These are phyloP conservation scores for Verticillium dahliae DNA, from an alignment of 2,329 filamentous ascomycete species.

Conservation along the genomic window DNA sequence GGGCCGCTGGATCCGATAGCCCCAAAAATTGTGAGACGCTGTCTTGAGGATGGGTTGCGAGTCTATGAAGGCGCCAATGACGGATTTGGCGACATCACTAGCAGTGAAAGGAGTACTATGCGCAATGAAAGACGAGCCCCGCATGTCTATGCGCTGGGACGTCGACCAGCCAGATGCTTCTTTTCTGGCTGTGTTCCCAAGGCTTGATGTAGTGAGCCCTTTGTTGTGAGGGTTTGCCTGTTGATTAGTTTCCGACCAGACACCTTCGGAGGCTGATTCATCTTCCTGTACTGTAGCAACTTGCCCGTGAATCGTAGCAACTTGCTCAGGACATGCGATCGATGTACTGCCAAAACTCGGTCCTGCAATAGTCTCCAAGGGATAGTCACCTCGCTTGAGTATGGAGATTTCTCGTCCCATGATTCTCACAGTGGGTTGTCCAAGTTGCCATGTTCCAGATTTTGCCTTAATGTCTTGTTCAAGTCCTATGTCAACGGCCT, in stretches of 20 bases:
- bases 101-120: conserved; percentile 36
- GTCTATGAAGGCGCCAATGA: conserved; percentile 41
- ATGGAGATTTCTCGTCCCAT: conserved; percentile 70
- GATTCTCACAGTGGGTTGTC: conserved; percentile 66
- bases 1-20: conserved; percentile 27
- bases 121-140: conserved; percentile 51
- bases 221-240: neutral
- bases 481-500: conserved; percentile 69
- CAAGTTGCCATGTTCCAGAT: conserved; percentile 65
- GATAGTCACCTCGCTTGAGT: conserved; percentile 63
- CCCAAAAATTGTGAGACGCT: conserved; percentile 56
- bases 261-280: neutral
- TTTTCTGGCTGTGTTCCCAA: conserved; percentile 10
- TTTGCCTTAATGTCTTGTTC: conserved; percentile 59
- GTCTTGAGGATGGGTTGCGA: conserved; percentile 42
- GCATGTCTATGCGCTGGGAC: conserved; percentile 44
- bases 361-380: conserved; percentile 39
- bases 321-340: conserved; percentile 12
- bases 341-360: neutral
- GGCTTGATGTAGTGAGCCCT: conserved; percentile 1
- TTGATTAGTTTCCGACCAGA: no score
- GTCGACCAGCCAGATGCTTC: conserved; percentile 35
- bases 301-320: neutral
- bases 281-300: neutral
- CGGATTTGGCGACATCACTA: conserved; percentile 29